Evolutionary conservation across 352 stramenopile species (phyloP).

Genomic region (Pythium monospermum): DNA sequence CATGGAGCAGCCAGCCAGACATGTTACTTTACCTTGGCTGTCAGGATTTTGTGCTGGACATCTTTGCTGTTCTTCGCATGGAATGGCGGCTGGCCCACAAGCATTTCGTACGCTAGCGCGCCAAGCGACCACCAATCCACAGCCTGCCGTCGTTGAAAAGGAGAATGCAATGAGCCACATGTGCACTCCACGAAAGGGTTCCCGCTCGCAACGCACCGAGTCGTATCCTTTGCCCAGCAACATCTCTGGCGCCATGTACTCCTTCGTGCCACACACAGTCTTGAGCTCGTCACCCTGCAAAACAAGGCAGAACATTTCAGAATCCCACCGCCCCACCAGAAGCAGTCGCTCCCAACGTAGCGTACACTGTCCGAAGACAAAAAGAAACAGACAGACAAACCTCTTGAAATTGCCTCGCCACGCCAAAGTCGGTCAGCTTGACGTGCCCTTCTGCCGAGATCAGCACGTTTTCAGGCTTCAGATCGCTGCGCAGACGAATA

Average conservation of each 20-base stretch:
- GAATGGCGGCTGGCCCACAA: slow-evolving; percentile 69
- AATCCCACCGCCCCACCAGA: too few relatives aligned
- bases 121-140: slow-evolving; percentile 85
- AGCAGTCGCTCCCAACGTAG: too few relatives aligned
- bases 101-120: slow-evolving; percentile 76
- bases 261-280: slow-evolving; percentile 76
- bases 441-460: slow-evolving; percentile 87
- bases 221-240: slow-evolving; percentile 78
- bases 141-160: slow-evolving; percentile 26
- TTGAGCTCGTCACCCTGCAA: slow-evolving; percentile 54
- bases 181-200: too few relatives aligned
- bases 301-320: too few relatives aligned
- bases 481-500: too few relatives aligned
- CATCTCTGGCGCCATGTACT: slow-evolving; percentile 88
- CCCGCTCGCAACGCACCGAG: slow-evolving; percentile 52
- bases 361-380: too few relatives aligned
- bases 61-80: slow-evolving; percentile 64
- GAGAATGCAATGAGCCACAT: too few relatives aligned
- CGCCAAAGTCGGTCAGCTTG: slow-evolving; percentile 90
- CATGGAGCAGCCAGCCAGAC: not conserved
- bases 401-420: slow-evolving; percentile 71
- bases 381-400: slow-evolving; percentile 4
- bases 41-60: slow-evolving; percentile 75
- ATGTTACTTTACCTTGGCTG: slow-evolving; percentile 25
- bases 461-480: slow-evolving; percentile 92